Percentiles rank a stretch among this genome's conserved stretches.
phyloP scores from a whole-genome alignment of 2,329 filamentous ascomycete species.

The Trichoderma cornu-damae region DNA sequence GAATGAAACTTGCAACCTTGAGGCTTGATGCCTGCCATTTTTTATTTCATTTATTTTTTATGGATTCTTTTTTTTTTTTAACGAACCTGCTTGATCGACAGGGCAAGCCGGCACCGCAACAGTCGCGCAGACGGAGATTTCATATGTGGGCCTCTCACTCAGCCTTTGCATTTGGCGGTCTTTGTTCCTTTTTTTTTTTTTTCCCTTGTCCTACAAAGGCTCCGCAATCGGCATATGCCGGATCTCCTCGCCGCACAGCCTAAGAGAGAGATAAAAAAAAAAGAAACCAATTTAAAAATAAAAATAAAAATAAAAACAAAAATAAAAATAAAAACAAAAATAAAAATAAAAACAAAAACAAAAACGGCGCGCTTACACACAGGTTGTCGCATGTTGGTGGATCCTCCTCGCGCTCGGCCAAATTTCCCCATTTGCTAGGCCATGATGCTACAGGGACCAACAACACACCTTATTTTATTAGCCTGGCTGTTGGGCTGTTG shows the following conservation, averaged over 20 bases:
- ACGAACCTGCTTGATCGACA: too few relatives aligned
- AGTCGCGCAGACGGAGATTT: too few relatives aligned
- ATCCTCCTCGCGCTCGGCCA: slow-evolving; percentile 7
- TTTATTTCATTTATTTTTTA: too few relatives aligned
- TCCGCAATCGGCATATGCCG: background rate
- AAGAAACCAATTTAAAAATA: too few relatives aligned
- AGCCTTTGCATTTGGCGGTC: background rate
- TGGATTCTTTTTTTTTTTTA: too few relatives aligned
- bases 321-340: too few relatives aligned
- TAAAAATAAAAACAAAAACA: too few relatives aligned
- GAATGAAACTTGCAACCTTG: too few relatives aligned
- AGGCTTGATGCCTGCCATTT: too few relatives aligned
- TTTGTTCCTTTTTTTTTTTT: background rate
- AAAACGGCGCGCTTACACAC: background rate
- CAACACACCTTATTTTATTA: background rate
- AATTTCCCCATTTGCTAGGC: background rate
- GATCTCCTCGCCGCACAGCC: background rate
- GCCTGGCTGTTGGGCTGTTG: background rate
- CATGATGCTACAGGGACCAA: background rate
- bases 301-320: too few relatives aligned
- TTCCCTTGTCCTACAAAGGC: background rate
- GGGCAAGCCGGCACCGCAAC: too few relatives aligned
- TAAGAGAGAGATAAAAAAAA: background rate
- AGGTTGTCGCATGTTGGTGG: slow-evolving; percentile 1
- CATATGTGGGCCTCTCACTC: too few relatives aligned